These are phyloP conservation scores for Lignosus rhinocerotis DNA, from an alignment of 1,284 basidiomycete genomes.

Conservation along the genomic window DNA sequence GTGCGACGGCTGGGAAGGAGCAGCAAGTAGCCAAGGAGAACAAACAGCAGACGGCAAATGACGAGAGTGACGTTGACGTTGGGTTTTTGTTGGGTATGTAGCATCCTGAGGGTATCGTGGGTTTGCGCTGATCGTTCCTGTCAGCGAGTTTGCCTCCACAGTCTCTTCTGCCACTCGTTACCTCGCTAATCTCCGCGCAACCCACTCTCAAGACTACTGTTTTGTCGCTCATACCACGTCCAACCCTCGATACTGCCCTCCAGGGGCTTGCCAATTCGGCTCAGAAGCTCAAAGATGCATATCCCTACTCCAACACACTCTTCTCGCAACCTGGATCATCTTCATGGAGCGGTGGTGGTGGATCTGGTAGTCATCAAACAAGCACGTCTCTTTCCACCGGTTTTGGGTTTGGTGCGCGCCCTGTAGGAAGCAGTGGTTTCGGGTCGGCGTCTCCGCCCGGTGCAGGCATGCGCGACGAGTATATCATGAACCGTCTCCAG, in stretches of 20 bases:
- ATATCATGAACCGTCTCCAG: slow-evolving; percentile 71
- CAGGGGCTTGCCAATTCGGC: slow-evolving; percentile 68
- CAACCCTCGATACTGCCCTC: slow-evolving; percentile 70
- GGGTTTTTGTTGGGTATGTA: slow-evolving; percentile 73
- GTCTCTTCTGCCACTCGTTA: slow-evolving; percentile 70
- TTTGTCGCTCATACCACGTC: slow-evolving; percentile 74
- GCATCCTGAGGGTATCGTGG: slow-evolving; percentile 11
- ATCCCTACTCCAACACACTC: slow-evolving; percentile 68
- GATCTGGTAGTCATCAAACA: slow-evolving; percentile 22
- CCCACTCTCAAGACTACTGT: slow-evolving; percentile 69
- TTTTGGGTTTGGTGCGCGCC: slow-evolving; percentile 45
- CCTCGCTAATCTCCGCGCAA: slow-evolving; percentile 60
- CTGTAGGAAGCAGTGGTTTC: slow-evolving; percentile 30
- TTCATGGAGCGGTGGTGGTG: slow-evolving; percentile 24
- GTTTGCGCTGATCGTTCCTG: slow-evolving; percentile 13
- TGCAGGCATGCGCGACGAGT: slow-evolving; percentile 68
- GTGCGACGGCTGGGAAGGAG: slow-evolving; percentile 24
- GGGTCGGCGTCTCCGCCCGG: slow-evolving; percentile 36
- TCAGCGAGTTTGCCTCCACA: slow-evolving; percentile 72
- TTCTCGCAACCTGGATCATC: slow-evolving; percentile 37
- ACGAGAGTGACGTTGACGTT: slow-evolving; percentile 66
- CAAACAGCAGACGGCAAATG: slow-evolving; percentile 40
- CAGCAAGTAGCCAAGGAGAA: slow-evolving; percentile 42
- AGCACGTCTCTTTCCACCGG: slow-evolving; percentile 39
- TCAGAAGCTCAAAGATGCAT: slow-evolving; percentile 73